Evolutionary conservation across 805 yeast species (phyloP), one percentile per base, ranked within the genome.

Genomic region (Candida sanyiensis): DNA sequence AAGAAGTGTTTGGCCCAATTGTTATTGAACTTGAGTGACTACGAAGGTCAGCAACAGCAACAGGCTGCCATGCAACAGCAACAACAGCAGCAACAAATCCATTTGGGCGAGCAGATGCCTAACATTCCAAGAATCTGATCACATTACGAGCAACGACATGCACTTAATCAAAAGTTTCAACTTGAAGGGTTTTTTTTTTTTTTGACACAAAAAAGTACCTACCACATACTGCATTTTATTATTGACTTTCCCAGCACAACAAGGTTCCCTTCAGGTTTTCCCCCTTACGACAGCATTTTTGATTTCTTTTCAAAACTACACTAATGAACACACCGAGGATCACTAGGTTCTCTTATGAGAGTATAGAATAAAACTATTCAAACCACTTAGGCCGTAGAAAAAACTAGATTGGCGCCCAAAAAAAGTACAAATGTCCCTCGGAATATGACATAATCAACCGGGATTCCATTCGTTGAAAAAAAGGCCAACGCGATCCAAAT

Each of bases 1-100:
- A 87, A 84, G 54, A 74, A 88, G 49, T 86, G 96, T 56, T 67
- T 93, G 44, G 80, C 88, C 3, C 96, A 89, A 61, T 69, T 93
- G 33, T 68, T 90, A 46, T 69, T 81, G 38, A 82, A 81, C 48
- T 68, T 85, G 46, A 67, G 73, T 35, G 77, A 74, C 41, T 51
- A 51, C 35, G 59, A 55, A 17, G 49, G 48, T 2, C 56, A 52
- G 25, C 44, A 40, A 17, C 39, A 36, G 32, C 34, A 30, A 6
- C 39, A 36, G 28, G 47, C 37, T 31, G 36, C 43, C 18, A 47
- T 22, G 13, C 38, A 37, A 35, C 43, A 28, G 33, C 37, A 35
- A 11, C 20, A 13, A 7, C 43, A 31, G 15, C 45, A 38, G 12
- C 38, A 37, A 13, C 43, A 38, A 26, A 31, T 28, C 12, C 39